Percentiles rank a stretch among this genome's conserved stretches.
Evolutionary conservation across 495 filamentous ascomycete species (phyloP).

Genomic region (Talaromyces wortmannii): DNA sequence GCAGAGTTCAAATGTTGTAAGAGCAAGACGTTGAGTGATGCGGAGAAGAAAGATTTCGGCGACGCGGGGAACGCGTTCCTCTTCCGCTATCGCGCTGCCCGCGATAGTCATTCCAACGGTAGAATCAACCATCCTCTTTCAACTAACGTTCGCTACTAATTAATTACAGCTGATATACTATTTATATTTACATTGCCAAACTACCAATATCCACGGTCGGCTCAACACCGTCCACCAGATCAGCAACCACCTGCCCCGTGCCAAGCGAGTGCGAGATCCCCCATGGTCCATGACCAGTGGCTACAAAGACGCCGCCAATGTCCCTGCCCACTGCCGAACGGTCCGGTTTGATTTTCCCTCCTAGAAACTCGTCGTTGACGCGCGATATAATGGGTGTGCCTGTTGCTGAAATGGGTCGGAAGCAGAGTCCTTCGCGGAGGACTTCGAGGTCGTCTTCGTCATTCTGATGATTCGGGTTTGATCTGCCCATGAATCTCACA

Average conservation of each 20-base stretch:
- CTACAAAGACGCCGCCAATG: slow-evolving; percentile 60
- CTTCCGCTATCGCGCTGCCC: too few species aligned
- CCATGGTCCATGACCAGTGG: slow-evolving; percentile 70
- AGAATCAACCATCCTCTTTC: too few species aligned
- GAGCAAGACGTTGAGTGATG: neutral
- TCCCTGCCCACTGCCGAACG: slow-evolving; percentile 3
- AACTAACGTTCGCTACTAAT: neutral
- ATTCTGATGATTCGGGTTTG: slow-evolving; percentile 10
- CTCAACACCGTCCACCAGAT: slow-evolving; percentile 49
- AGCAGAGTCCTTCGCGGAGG: slow-evolving; percentile 61
- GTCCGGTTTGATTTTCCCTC: slow-evolving; percentile 12
- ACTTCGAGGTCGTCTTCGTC: slow-evolving; percentile 52
- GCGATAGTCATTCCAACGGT: too few species aligned
- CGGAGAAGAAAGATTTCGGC: too few species aligned
- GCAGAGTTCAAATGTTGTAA: neutral
- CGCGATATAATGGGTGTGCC: slow-evolving; percentile 56
- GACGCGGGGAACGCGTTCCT: too few species aligned
- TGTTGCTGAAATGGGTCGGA: slow-evolving; percentile 57
- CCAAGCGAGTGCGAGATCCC: slow-evolving; percentile 57
- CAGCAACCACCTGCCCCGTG: slow-evolving; percentile 59
- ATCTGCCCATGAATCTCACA: slow-evolving; percentile 44
- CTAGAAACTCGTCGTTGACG: slow-evolving; percentile 48
- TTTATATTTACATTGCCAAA: slow-evolving; percentile 21
- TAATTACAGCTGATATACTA: neutral
- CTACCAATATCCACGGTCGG: slow-evolving; percentile 43